Evolutionary conservation across 108 stramenopile genomes (phyloP).

Genomic region (Stephanodiscus minutulus): DNA sequence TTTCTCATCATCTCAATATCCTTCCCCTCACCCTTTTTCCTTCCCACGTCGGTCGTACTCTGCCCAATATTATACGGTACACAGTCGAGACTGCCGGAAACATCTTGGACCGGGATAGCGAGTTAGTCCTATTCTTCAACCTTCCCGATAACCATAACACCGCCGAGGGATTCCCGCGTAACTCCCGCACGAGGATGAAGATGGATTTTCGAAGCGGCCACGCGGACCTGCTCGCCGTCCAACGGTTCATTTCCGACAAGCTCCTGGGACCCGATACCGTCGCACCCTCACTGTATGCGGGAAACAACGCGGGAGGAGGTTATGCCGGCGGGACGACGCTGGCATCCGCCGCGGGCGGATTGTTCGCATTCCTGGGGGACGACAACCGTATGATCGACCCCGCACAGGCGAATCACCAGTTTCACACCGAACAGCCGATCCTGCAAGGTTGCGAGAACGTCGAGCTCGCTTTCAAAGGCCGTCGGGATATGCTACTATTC

Average conservation of each 20-base stretch:
- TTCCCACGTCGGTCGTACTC: neutral
- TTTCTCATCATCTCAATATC: neutral
- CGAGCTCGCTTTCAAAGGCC: conserved; percentile 64
- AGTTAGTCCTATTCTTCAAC: conserved; percentile 62
- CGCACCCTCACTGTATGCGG: conserved; percentile 26
- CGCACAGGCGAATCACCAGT: conserved; percentile 45
- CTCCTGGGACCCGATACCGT: conserved; percentile 57
- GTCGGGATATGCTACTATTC: conserved; percentile 59
- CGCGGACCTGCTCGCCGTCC: conserved; percentile 64
- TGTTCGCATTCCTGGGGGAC: conserved; percentile 56
- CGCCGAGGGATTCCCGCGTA: conserved; percentile 45
- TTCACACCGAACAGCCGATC: conserved; percentile 45
- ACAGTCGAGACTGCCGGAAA: conserved; percentile 73
- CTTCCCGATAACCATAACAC: conserved; percentile 21
- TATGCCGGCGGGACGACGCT: conserved; percentile 19
- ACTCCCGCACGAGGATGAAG: conserved; percentile 44
- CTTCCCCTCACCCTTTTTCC: neutral
- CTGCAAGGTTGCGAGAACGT: conserved; percentile 62
- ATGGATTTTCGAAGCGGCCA: conserved; percentile 63
- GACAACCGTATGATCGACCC: conserved; percentile 65
- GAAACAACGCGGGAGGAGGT: conserved; percentile 25
- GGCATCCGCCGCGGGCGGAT: conserved; percentile 10
- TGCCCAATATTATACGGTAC: neutral
- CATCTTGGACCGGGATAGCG: conserved; percentile 62
- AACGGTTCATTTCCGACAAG: conserved; percentile 60